Percentiles rank a stretch among this genome's conserved stretches.
Conservation (phyloP, 208 protist genomes). For the Trichomonas vaginalis region DNA sequence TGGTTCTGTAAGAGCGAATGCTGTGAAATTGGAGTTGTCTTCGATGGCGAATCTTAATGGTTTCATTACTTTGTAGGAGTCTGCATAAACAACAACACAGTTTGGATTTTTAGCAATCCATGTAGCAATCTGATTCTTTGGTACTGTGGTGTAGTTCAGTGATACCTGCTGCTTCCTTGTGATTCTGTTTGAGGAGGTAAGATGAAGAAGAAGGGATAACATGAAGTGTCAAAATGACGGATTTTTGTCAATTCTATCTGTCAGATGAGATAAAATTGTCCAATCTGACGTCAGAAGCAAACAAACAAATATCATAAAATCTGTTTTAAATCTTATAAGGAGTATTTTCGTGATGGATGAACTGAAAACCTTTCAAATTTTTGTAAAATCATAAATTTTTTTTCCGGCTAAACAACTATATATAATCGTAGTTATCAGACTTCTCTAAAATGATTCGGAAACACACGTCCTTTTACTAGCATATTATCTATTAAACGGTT, state of each 20-base stretch:
- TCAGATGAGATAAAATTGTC: too few species aligned
- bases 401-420: too few species aligned
- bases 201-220: not conserved
- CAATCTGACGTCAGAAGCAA: too few species aligned
- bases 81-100: not conserved
- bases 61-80: not conserved
- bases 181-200: not conserved
- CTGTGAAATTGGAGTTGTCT: not conserved
- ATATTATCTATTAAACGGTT: too few species aligned
- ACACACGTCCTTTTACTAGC: too few species aligned
- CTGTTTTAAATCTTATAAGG: too few species aligned
- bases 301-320: too few species aligned
- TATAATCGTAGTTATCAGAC: too few species aligned
- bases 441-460: too few species aligned
- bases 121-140: not conserved
- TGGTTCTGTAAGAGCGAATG: not conserved
- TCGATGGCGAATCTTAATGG: not conserved
- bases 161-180: not conserved
- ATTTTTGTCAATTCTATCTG: not conserved
- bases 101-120: not conserved
- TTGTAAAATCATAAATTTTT: too few species aligned
- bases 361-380: too few species aligned
- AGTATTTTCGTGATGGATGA: too few species aligned
- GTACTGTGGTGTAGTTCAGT: not conserved
- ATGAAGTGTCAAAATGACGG: not conserved